phyloP scores from a whole-genome alignment of 805 yeast genomes.

The Hanseniaspora jakobsenii region DNA sequence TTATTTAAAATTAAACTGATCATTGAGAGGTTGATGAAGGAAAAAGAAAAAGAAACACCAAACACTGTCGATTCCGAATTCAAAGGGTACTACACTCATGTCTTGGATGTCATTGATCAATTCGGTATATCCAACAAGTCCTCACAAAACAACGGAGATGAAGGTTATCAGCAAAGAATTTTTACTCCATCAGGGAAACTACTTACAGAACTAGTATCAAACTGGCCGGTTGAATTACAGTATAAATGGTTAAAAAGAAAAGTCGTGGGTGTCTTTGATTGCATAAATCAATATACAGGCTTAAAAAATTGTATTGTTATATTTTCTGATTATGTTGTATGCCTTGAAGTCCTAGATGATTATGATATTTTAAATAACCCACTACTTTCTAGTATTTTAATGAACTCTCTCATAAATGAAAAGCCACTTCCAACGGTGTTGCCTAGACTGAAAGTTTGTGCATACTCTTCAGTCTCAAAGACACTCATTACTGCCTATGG shows the following conservation, averaged over 20 bases:
- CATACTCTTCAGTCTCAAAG: slow-evolving; percentile 54
- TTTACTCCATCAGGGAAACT: slow-evolving; percentile 88
- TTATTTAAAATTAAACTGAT: slow-evolving; percentile 59
- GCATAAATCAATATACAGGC: slow-evolving; percentile 28
- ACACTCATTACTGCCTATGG: slow-evolving; percentile 38
- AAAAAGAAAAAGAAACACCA: slow-evolving; percentile 34
- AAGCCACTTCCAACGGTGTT: slow-evolving; percentile 54
- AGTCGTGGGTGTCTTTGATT: slow-evolving; percentile 64
- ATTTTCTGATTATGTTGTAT: slow-evolving; percentile 68
- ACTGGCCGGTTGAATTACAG: slow-evolving; percentile 80
- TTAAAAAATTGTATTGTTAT: slow-evolving; percentile 51
- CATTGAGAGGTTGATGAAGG: slow-evolving; percentile 45
- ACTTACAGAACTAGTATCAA: slow-evolving; percentile 66
- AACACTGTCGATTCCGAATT: slow-evolving; percentile 21
- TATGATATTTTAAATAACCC: slow-evolving; percentile 32
- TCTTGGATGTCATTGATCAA: slow-evolving; percentile 61
- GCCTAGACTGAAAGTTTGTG: slow-evolving; percentile 56
- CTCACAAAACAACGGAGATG: slow-evolving; percentile 22
- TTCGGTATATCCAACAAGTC: slow-evolving; percentile 44
- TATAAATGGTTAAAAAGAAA: slow-evolving; percentile 81
- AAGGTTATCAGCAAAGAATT: slow-evolving; percentile 48
- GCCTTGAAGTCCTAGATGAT: slow-evolving; percentile 43
- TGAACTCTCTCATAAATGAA: slow-evolving; percentile 84
- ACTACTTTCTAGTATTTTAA: slow-evolving; percentile 62
- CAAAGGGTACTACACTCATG: slow-evolving; percentile 37